Evolutionary conservation across 2,329 filamentous ascomycete genomes (phyloP).

Genomic region (Ascomycota sp.): DNA sequence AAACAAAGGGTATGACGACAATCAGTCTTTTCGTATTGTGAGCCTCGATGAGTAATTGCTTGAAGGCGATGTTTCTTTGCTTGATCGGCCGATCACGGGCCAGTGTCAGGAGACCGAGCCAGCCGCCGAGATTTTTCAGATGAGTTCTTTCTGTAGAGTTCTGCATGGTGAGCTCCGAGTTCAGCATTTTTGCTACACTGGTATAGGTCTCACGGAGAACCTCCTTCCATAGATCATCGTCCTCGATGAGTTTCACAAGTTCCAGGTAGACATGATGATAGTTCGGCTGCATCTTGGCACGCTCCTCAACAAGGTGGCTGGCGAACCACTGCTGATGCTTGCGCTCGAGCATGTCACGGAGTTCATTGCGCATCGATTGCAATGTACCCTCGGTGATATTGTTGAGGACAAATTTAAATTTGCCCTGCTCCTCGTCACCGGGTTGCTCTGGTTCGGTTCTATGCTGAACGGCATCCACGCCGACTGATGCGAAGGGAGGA

Average conservation of each 20-base stretch:
- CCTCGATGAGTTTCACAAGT: slow-evolving; percentile 63
- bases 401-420: slow-evolving; percentile 88
- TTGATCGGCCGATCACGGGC: slow-evolving; percentile 90
- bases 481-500: slow-evolving; percentile 59
- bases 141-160: slow-evolving; percentile 70
- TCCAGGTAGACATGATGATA: slow-evolving; percentile 88
- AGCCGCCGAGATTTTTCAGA: slow-evolving; percentile 80
- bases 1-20: slow-evolving; percentile 90
- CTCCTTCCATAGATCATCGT: slow-evolving; percentile 63
- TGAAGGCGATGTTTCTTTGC: slow-evolving; percentile 92
- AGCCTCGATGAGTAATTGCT: slow-evolving; percentile 81
- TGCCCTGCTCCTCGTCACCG: slow-evolving; percentile 68
- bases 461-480: slow-evolving; percentile 47
- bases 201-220: slow-evolving; percentile 86
- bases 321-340: slow-evolving; percentile 94
- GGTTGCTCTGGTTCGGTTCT: slow-evolving; percentile 60
- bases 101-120: slow-evolving; percentile 84
- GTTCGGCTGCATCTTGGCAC: slow-evolving; percentile 92
- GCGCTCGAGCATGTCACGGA: slow-evolving; percentile 57
- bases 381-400: slow-evolving; percentile 87
- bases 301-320: slow-evolving; percentile 80
- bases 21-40: slow-evolving; percentile 82
- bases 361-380: slow-evolving; percentile 61
- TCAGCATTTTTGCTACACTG: slow-evolving; percentile 69
- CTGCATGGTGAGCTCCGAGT: slow-evolving; percentile 70